Evolutionary conservation across 75 land plant species (phyloP).

Genomic region (Cupressus sempervirens): DNA sequence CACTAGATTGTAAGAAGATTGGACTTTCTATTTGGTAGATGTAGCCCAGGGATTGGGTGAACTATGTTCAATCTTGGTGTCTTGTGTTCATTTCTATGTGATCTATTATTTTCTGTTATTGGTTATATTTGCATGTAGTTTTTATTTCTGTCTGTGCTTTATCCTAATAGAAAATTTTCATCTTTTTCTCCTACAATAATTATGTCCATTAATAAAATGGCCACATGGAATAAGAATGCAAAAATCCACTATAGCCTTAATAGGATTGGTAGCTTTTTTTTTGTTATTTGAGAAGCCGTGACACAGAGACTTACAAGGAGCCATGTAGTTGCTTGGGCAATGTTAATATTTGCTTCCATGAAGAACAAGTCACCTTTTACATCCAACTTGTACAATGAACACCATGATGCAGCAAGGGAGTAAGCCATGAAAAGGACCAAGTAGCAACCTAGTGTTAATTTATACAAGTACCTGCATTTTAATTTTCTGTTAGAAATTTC

Average conservation of each 20-base stretch:
- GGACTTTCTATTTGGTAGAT: no score
- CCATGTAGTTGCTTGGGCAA: conserved; percentile 6
- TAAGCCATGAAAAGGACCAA: conserved; percentile 7
- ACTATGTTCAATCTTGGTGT: no score
- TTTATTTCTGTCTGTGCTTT: no score
- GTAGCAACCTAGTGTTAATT: conserved; percentile 3
- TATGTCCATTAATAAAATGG: not conserved
- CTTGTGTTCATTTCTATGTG: no score
- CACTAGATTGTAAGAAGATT: no score
- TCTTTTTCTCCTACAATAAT: not conserved
- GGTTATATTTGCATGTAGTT: no score
- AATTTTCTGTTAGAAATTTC: not conserved
- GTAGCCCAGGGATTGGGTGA: no score
- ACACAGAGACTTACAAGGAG: not conserved
- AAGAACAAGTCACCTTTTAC: not conserved
- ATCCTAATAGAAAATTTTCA: no score
- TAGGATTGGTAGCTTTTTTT: not conserved
- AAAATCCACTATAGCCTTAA: conserved; percentile 1
- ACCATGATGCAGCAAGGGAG: not conserved
- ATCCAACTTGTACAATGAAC: not conserved
- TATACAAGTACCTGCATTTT: not conserved
- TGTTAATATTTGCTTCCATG: not conserved
- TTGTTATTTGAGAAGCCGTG: not conserved
- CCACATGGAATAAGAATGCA: not conserved
- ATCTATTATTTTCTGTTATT: no score